Evolutionary conservation across 441 rosid genomes (phyloP).

Genomic region (Sinapis alba): DNA sequence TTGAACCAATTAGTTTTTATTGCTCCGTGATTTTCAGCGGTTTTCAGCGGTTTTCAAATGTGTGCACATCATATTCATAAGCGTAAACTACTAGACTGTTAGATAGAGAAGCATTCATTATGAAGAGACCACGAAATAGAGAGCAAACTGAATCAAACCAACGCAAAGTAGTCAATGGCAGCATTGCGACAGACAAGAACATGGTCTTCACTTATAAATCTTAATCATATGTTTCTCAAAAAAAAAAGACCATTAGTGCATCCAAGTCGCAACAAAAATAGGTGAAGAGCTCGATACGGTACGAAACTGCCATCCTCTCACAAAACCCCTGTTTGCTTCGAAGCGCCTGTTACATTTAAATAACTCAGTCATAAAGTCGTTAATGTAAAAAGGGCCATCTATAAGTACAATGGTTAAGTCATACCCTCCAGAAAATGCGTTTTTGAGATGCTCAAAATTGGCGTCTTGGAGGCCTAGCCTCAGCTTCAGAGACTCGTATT

Average conservation of each 20-base stretch:
- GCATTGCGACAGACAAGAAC: constrained; percentile 18
- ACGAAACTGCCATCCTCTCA: constrained; percentile 18
- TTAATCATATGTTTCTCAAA: constrained; percentile 22
- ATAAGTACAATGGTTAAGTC: background rate
- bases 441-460: constrained; percentile 50
- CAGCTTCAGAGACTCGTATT: constrained; percentile 78
- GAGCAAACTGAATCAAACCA: constrained; percentile 8
- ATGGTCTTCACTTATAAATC: constrained; percentile 6
- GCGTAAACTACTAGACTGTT: background rate
- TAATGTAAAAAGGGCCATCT: background rate
- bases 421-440: constrained; percentile 34
- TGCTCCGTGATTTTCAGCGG: background rate
- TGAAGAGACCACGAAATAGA: background rate
- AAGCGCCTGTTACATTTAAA: constrained; percentile 23
- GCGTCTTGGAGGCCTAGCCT: constrained; percentile 75
- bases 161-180: constrained; percentile 26
- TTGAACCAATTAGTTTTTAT: background rate
- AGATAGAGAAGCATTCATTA: background rate
- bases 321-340: constrained; percentile 17
- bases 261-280: constrained; percentile 13
- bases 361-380: background rate
- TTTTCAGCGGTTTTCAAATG: no score
- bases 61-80: constrained; percentile 7
- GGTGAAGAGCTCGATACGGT: background rate
- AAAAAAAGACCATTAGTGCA: constrained; percentile 16